Conservation (phyloP, 768 basidiomycete genomes). For the Porphyrellus cyaneotinctus region DNA sequence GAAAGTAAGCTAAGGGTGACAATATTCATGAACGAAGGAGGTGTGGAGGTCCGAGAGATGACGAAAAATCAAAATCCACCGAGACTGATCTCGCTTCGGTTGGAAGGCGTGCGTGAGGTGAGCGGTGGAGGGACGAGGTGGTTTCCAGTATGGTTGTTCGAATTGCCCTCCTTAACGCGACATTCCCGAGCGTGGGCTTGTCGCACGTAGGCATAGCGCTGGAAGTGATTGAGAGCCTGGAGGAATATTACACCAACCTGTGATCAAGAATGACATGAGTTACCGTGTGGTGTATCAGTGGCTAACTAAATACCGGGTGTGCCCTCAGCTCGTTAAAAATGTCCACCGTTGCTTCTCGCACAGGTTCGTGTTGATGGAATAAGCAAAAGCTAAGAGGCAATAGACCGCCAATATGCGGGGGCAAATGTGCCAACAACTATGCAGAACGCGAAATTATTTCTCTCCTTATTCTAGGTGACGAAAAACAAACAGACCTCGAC, state of each 20-base stretch:
- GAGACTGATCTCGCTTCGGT: conserved; percentile 44
- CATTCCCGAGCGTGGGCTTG: conserved; percentile 68
- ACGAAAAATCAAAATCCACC: conserved; percentile 27
- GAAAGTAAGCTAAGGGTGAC: conserved; percentile 25
- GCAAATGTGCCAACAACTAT: conserved; percentile 76
- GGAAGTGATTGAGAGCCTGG: conserved; percentile 81
- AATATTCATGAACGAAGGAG: neutral
- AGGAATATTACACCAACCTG: conserved; percentile 80
- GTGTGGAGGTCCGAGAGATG: neutral
- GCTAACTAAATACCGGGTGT: conserved; percentile 56
- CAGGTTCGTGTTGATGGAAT: conserved; percentile 78
- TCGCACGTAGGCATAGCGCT: conserved; percentile 82
- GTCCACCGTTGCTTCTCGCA: conserved; percentile 78
- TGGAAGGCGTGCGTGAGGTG: conserved; percentile 40
- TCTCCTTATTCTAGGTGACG: too few species aligned
- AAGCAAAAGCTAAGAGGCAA: conserved; percentile 83
- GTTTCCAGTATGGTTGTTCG: conserved; percentile 6
- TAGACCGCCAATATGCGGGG: conserved; percentile 77
- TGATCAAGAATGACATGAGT: conserved; percentile 27
- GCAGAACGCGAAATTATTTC: neutral
- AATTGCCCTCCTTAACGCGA: conserved; percentile 30
- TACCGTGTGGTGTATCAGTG: neutral
- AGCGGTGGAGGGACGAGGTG: conserved; percentile 34
- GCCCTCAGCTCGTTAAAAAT: conserved; percentile 75
- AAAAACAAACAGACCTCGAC: conserved; percentile 59